A percentile compares a stretch with the other conserved stretches of the same genome.
These are phyloP conservation scores for Sphaerobolus stellatus DNA, from an alignment of 1,284 basidiomycete genomes.

Conservation along the genomic window DNA sequence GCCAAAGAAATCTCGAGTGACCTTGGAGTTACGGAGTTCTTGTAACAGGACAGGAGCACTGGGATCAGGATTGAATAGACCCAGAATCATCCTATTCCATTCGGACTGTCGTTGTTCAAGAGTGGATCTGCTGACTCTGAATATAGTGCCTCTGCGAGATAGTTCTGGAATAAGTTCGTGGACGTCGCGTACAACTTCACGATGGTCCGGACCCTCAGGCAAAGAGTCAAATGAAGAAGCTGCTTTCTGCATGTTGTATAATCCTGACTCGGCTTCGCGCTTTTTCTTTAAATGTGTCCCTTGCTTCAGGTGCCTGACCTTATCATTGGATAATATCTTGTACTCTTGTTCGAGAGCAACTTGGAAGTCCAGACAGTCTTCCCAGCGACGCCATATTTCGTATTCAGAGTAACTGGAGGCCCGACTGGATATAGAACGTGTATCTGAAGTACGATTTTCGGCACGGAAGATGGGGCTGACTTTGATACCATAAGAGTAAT, in stretches of 20 bases:
- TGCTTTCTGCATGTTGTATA: conserved; percentile 60
- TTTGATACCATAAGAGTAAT: conserved; percentile 60
- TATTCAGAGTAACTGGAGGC: conserved; percentile 43
- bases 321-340: conserved; percentile 51
- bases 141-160: conserved; percentile 67
- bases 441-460: conserved; percentile 15
- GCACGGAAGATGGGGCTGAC: conserved; percentile 48
- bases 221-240: conserved; percentile 81
- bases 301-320: conserved; percentile 42
- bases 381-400: conserved; percentile 75
- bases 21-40: conserved; percentile 58
- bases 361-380: conserved; percentile 75
- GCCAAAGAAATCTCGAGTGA: conserved; percentile 72
- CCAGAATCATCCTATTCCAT: conserved; percentile 55
- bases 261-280: conserved; percentile 51
- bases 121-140: conserved; percentile 65
- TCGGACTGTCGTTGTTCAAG: conserved; percentile 62
- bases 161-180: conserved; percentile 64
- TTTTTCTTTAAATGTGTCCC: conserved; percentile 67
- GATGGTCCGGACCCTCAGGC: conserved; percentile 78
- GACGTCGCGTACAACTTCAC: conserved; percentile 62
- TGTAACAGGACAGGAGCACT: conserved; percentile 62
- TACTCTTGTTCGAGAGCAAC: conserved; percentile 67
- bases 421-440: conserved; percentile 13
- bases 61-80: conserved; percentile 46